These are phyloP conservation scores for Phytopythium delawarense DNA, from an alignment of 352 stramenopile species.

Conservation along the genomic window DNA sequence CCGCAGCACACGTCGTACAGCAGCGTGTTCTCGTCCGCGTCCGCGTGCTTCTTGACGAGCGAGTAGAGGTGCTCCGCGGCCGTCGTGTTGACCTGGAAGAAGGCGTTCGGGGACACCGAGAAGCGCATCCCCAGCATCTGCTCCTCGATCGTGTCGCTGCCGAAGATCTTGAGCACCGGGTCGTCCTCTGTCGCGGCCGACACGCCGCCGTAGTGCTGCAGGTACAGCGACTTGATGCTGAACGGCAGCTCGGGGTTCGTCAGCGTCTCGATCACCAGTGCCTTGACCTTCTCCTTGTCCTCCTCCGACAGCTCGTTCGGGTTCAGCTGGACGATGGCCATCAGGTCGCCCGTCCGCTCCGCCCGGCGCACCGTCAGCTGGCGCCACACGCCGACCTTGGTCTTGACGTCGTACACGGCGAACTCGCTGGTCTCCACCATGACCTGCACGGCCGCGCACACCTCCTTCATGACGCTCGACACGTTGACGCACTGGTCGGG, in stretches of 20 bases:
- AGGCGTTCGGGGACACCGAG: constrained; percentile 88
- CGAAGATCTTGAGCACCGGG: constrained; percentile 77
- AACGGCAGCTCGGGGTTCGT: constrained; percentile 34
- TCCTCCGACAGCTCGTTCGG: constrained; percentile 27
- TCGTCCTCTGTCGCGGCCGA: constrained; percentile 87
- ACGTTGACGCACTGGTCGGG: constrained; percentile 79
- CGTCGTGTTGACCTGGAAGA: constrained; percentile 96
- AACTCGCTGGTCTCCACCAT: constrained; percentile 50
- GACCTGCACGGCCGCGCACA: constrained; percentile 62
- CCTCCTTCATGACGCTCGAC: constrained; percentile 72
- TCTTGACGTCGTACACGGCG: constrained; percentile 72
- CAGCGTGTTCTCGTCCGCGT: constrained; percentile 72
- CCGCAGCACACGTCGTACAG: constrained; percentile 98
- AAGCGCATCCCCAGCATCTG: constrained; percentile 87
- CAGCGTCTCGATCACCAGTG: constrained; percentile 39
- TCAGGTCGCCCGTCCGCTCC: constrained; percentile 62
- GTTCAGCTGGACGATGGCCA: constrained; percentile 80
- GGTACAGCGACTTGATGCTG: constrained; percentile 86
- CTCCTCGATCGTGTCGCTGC: constrained; percentile 74
- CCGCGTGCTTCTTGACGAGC: constrained; percentile 89
- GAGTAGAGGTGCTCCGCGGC: constrained; percentile 95
- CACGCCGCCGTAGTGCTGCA: constrained; percentile 91
- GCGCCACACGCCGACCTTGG: constrained; percentile 69
- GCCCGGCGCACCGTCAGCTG: constrained; percentile 71
- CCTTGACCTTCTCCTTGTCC: constrained; percentile 33